Percentiles rank a stretch among this genome's conserved stretches.
Evolutionary conservation across 139 green algal genomes (phyloP).

Genomic region (Chlorella sp.): DNA sequence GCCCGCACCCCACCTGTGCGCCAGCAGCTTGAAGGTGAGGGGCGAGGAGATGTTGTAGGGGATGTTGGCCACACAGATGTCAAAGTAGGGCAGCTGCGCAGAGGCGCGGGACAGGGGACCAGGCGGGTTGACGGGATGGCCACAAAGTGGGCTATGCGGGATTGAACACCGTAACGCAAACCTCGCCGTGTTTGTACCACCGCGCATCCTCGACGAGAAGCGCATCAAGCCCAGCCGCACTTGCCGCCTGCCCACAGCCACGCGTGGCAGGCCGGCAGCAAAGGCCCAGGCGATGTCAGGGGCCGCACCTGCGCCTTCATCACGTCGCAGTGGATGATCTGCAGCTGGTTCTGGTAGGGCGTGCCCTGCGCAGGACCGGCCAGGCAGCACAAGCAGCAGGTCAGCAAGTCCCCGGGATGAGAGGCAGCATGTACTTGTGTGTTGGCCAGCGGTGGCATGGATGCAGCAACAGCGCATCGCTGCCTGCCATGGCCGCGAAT

Average conservation of each 20-base stretch:
- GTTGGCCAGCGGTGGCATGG: neutral
- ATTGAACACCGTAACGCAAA: too few species aligned
- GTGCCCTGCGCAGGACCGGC: conserved; percentile 70
- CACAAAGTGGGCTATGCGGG: too few species aligned
- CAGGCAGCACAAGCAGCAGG: neutral
- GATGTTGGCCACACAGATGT: conserved; percentile 99
- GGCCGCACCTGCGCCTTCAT: conserved; percentile 49
- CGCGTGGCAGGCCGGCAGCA: too few species aligned
- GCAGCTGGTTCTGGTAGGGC: conserved; percentile 73
- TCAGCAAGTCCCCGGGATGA: neutral
- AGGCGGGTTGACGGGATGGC: too few species aligned
- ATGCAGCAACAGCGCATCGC: too few species aligned
- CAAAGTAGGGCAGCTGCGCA: conserved; percentile 97
- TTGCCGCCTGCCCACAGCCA: too few species aligned
- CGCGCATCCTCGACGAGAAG: too few species aligned
- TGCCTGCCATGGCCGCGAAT: neutral
- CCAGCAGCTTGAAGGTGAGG: conserved; percentile 98
- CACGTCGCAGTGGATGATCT: conserved; percentile 95
- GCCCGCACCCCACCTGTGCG: conserved; percentile 80
- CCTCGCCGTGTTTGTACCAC: too few species aligned
- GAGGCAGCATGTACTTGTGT: neutral
- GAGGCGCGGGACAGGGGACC: too few species aligned
- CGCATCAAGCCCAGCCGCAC: too few species aligned
- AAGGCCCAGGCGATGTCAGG: too few species aligned
- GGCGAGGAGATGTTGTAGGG: conserved; percentile 99